Evolutionary conservation across 192 early-diverging fungal species (phyloP).

Genomic region (Linnemannia exigua): DNA sequence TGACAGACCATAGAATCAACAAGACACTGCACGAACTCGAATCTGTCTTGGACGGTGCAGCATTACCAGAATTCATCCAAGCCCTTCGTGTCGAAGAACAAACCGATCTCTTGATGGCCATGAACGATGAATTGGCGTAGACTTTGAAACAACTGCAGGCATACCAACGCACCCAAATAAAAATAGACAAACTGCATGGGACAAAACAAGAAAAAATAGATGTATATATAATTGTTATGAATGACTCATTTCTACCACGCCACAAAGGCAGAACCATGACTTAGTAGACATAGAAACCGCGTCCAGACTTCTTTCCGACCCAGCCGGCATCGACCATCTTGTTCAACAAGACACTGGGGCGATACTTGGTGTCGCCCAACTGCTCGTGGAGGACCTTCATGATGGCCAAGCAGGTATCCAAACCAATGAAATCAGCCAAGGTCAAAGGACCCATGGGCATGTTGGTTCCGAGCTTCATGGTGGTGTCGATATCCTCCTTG

Average conservation of each 20-base stretch:
- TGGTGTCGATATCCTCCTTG: slow-evolving; percentile 96
- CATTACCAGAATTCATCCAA: slow-evolving; percentile 56
- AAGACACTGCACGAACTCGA: slow-evolving; percentile 79
- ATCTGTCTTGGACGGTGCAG: slow-evolving; percentile 71
- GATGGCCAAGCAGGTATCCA: slow-evolving; percentile 98
- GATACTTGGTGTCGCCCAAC: slow-evolving; percentile 95
- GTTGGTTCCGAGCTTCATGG: slow-evolving; percentile 98
- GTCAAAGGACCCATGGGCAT: slow-evolving; percentile 98
- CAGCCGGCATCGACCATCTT: slow-evolving; percentile 98
- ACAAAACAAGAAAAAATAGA: not conserved
- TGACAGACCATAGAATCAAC: slow-evolving; percentile 88
- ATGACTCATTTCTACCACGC: not conserved
- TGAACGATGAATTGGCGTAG: slow-evolving; percentile 36
- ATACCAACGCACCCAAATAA: not conserved
- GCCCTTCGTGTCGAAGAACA: slow-evolving; percentile 47
- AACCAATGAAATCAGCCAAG: slow-evolving; percentile 97
- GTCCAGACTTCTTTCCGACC: slow-evolving; percentile 92
- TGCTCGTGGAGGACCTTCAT: slow-evolving; percentile 94
- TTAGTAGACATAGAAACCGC: slow-evolving; percentile 92
- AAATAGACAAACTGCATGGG: slow-evolving; percentile 3
- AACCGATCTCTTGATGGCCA: slow-evolving; percentile 51
- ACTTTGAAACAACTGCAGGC: not conserved
- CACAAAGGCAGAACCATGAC: not conserved
- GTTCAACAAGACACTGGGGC: slow-evolving; percentile 90
- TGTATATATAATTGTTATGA: slow-evolving; percentile 1